Percentiles rank a stretch among this genome's conserved stretches.
Conservation (phyloP, 257 asterid genomes). For the Linderniella brevidens region DNA sequence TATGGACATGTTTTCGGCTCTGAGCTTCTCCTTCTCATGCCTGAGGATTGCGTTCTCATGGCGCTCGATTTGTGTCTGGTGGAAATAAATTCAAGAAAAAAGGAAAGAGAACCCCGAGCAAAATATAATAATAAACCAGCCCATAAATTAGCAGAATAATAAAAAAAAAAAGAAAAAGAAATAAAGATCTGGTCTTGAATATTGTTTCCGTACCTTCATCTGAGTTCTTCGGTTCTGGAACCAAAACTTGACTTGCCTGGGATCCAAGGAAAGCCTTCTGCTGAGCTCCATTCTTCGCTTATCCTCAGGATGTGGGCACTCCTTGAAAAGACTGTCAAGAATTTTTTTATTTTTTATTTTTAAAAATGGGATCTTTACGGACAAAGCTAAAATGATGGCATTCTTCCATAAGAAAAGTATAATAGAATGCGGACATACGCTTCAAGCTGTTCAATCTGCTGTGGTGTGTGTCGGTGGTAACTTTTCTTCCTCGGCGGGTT, state of each 20-base stretch:
- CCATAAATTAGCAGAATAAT: background rate
- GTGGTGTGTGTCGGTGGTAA: constrained; percentile 96
- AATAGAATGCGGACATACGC: constrained; percentile 16
- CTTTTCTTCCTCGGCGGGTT: constrained; percentile 72
- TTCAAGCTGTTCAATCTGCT: constrained; percentile 94
- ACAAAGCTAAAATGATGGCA: background rate
- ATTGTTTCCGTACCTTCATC: constrained; percentile 31
- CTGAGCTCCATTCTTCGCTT: constrained; percentile 43
- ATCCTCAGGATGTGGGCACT: constrained; percentile 50
- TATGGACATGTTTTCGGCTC: constrained; percentile 38
- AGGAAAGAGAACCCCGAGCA: background rate
- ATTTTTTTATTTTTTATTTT: too few relatives aligned
- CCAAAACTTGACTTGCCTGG: constrained; percentile 55
- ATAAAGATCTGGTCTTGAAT: too few relatives aligned
- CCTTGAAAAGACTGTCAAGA: constrained; percentile 29
- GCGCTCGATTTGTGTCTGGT: constrained; percentile 40
- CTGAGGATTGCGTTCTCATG: constrained; percentile 39
- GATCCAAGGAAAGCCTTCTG: constrained; percentile 32
- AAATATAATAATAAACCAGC: background rate
- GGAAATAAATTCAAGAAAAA: background rate
- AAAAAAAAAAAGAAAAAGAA: too few relatives aligned
- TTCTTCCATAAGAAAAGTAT: background rate
- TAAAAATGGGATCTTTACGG: too few relatives aligned
- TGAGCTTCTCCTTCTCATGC: constrained; percentile 49
- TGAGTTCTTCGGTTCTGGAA: constrained; percentile 54